Percentiles rank a stretch among this genome's conserved stretches.
phyloP scores from a whole-genome alignment of 2,329 filamentous ascomycete genomes.

The Aaosphaeria pasadenensis region DNA sequence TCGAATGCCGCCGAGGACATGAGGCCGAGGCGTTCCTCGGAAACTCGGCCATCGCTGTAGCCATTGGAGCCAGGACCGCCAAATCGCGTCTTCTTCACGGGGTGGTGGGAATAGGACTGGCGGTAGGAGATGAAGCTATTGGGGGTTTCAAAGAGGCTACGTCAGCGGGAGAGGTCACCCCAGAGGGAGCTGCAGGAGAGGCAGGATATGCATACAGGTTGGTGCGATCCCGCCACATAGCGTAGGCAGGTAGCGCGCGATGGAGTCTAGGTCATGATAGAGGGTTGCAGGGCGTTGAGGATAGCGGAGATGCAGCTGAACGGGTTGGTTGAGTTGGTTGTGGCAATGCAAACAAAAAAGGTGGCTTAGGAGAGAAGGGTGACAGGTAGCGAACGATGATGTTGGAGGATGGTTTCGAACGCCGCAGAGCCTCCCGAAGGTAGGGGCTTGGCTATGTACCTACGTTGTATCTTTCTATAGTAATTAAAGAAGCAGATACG shows the following conservation, averaged over 20 bases:
- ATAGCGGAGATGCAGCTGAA: not conserved
- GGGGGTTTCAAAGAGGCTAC: constrained; percentile 22
- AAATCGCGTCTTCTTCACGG: constrained; percentile 71
- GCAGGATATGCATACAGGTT: constrained; percentile 69
- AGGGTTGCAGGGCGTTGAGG: not conserved
- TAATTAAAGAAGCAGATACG: no score
- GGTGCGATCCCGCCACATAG: constrained; percentile 98
- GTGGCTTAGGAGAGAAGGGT: not conserved
- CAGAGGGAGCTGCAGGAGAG: not conserved
- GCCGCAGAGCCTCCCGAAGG: not conserved
- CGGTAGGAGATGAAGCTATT: constrained; percentile 97
- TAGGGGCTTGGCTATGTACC: not conserved
- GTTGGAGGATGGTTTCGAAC: not conserved
- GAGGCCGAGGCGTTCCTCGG: constrained; percentile 74
- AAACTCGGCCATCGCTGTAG: constrained; percentile 44
- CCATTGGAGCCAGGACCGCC: constrained; percentile 54
- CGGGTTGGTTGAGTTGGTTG: not conserved
- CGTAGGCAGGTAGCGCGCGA: constrained; percentile 39
- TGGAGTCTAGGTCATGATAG: constrained; percentile 30
- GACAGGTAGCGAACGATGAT: not conserved
- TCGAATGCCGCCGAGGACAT: constrained; percentile 75
- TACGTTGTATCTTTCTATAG: no score
- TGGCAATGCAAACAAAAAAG: not conserved
- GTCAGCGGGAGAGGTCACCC: constrained; percentile 23
- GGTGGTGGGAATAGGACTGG: constrained; percentile 96